Conservation (phyloP, 2,329 filamentous ascomycete genomes). For the Ophioceras dolichostomum region DNA sequence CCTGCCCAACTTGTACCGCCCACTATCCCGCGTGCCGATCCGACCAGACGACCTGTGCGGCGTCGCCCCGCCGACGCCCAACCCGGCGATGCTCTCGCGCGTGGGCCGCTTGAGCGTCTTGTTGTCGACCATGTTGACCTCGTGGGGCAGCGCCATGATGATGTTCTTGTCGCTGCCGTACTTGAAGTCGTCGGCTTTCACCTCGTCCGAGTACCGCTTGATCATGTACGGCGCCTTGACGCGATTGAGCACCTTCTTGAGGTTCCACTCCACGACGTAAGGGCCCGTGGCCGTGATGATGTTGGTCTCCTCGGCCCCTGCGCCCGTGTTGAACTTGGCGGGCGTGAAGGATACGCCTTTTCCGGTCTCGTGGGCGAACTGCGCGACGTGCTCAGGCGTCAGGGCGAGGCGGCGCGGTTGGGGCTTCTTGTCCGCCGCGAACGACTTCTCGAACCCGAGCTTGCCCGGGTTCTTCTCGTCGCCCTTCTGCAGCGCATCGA, state of each 20-base stretch:
- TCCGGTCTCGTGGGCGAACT: constrained; percentile 94
- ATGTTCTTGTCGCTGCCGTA: constrained; percentile 96
- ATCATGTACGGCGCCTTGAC: constrained; percentile 86
- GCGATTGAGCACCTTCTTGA: constrained; percentile 77
- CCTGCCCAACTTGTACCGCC: constrained; percentile 61
- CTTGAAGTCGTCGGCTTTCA: constrained; percentile 98
- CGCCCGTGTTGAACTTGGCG: constrained; percentile 86
- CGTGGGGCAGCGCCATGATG: constrained; percentile 90
- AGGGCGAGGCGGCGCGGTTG: constrained; percentile 83
- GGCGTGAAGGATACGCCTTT: constrained; percentile 77
- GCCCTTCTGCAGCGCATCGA: constrained; percentile 79
- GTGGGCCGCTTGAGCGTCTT: constrained; percentile 77
- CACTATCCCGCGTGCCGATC: constrained; percentile 39
- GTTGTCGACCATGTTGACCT: constrained; percentile 95
- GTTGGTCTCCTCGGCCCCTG: constrained; percentile 71
- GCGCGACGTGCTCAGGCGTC: constrained; percentile 84
- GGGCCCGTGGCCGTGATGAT: constrained; percentile 96
- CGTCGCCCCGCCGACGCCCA: constrained; percentile 22
- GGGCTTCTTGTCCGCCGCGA: constrained; percentile 85
- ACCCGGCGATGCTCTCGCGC: constrained; percentile 75
- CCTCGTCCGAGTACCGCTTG: constrained; percentile 89
- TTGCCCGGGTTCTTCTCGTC: constrained; percentile 98
- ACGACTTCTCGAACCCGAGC: constrained; percentile 91
- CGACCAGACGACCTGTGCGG: constrained; percentile 35
- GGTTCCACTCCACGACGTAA: constrained; percentile 91